Conservation (phyloP, 73 alveolate genomes). For the Paramecium pentaurelia region DNA sequence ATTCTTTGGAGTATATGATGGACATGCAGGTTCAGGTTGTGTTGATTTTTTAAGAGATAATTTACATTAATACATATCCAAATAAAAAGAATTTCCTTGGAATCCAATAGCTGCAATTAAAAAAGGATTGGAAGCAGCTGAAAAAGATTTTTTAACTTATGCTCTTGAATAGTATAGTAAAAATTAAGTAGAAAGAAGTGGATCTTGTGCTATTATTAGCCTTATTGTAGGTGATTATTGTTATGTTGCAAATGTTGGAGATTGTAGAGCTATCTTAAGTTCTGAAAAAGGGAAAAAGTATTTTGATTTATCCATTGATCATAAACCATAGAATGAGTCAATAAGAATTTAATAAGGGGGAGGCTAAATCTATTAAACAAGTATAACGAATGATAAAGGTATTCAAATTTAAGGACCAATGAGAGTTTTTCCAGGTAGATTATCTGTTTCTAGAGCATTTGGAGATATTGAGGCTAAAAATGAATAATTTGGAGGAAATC, state of each 20-base stretch:
- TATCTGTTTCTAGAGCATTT: conserved; percentile 90
- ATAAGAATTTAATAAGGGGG: conserved; percentile 86
- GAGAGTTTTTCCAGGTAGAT: conserved; percentile 94
- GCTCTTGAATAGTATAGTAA: conserved; percentile 71
- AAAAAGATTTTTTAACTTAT: conserved; percentile 77
- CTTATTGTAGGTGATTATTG: conserved; percentile 82
- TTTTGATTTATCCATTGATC: conserved; percentile 81
- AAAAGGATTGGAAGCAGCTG: conserved; percentile 87
- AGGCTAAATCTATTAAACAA: conserved; percentile 81
- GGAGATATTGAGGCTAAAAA: conserved; percentile 96
- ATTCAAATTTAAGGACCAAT: conserved; percentile 68
- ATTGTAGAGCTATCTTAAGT: conserved; percentile 83
- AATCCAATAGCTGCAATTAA: conserved; percentile 84
- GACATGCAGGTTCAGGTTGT: conserved; percentile 97
- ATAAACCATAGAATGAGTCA: conserved; percentile 87
- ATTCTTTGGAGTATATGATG: conserved; percentile 98
- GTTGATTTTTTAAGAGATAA: conserved; percentile 93
- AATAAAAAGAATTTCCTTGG: conserved; percentile 73
- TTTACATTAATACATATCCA: conserved; percentile 73
- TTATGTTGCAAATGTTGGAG: conserved; percentile 95
- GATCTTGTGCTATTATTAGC: conserved; percentile 91
- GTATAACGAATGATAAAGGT: background rate
- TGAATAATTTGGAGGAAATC: conserved; percentile 90
- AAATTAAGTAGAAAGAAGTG: conserved; percentile 81
- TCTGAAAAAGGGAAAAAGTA: conserved; percentile 68